Conservation (phyloP, 495 filamentous ascomycete species). For the Chaetomium cochliodes region DNA sequence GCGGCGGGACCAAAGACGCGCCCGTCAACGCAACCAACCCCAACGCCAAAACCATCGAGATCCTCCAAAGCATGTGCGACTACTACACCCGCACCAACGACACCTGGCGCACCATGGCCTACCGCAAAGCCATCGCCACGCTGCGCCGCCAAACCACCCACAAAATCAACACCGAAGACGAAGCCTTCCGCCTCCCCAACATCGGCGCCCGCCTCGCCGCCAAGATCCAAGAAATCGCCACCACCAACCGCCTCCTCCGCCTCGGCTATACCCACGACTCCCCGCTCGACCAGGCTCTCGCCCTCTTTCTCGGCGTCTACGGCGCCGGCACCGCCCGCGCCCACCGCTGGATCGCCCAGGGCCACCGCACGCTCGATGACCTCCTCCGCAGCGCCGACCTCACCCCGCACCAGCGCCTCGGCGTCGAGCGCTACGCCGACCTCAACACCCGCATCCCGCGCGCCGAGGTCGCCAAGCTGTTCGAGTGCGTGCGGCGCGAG, state of each 20-base stretch:
- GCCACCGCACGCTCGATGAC: conserved; percentile 73
- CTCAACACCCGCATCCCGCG: conserved; percentile 81
- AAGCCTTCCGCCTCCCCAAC: conserved; percentile 66
- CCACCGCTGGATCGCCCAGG: conserved; percentile 73
- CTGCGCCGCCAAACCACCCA: conserved; percentile 64
- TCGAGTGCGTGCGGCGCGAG: conserved; percentile 61
- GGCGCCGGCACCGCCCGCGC: conserved; percentile 72
- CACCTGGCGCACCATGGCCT: conserved; percentile 75
- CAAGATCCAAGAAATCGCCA: conserved; percentile 89
- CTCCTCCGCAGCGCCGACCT: conserved; percentile 62
- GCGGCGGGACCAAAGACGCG: conserved; percentile 40
- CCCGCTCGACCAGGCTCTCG: conserved; percentile 61
- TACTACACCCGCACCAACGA: conserved; percentile 76
- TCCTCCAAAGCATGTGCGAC: conserved; percentile 78
- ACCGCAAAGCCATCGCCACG: conserved; percentile 74
- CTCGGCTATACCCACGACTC: conserved; percentile 67
- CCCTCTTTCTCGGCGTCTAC: conserved; percentile 74
- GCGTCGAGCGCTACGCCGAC: conserved; percentile 79
- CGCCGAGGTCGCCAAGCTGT: conserved; percentile 70
- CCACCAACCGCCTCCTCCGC: conserved; percentile 69
- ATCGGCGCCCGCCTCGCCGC: conserved; percentile 75
- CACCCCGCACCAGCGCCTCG: conserved; percentile 72
- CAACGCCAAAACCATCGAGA: conserved; percentile 71
- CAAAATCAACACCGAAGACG: conserved; percentile 63
- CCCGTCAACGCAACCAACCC: conserved; percentile 42